Evolutionary conservation across 2,329 filamentous ascomycete genomes (phyloP).

Genomic region (Ophidiomyces ophidiicola): DNA sequence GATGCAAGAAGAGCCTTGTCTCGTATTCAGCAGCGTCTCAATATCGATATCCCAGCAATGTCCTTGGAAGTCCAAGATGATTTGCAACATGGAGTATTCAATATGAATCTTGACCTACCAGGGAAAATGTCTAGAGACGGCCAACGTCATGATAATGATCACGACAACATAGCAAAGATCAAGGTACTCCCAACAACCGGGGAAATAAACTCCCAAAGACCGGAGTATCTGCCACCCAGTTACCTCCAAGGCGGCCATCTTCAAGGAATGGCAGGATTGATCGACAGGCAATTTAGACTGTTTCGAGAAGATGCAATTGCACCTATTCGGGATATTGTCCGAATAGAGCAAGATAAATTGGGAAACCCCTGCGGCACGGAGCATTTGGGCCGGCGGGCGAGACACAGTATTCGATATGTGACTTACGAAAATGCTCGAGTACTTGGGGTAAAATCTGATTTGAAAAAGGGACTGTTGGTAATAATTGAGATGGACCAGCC

Average conservation of each 20-base stretch:
- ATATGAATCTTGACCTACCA: constrained; percentile 5
- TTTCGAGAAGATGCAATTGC: constrained; percentile 46
- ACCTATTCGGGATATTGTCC: constrained; percentile 41
- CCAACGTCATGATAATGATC: constrained; percentile 42
- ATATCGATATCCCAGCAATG: neutral
- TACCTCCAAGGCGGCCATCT: constrained; percentile 33
- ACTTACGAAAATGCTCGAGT: constrained; percentile 29
- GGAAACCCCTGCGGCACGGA: constrained; percentile 5
- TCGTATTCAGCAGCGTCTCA: constrained; percentile 6
- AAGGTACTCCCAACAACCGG: constrained; percentile 39
- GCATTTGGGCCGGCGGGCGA: neutral
- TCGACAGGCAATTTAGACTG: constrained; percentile 46
- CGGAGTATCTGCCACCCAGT: constrained; percentile 18
- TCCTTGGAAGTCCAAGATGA: neutral
- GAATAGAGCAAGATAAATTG: constrained; percentile 27
- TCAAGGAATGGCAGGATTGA: constrained; percentile 35
- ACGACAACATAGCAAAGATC: constrained; percentile 36
- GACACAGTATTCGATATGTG: constrained; percentile 18
- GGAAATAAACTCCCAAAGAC: constrained; percentile 31
- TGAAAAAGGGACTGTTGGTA: constrained; percentile 35
- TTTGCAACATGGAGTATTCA: neutral
- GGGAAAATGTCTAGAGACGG: constrained; percentile 16
- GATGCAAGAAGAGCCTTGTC: constrained; percentile 1
- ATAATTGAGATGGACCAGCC: constrained; percentile 39
- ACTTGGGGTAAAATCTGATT: constrained; percentile 27